Evolutionary conservation across 352 stramenopile species (phyloP).

Genomic region (Salisapilia sapeloensis): DNA sequence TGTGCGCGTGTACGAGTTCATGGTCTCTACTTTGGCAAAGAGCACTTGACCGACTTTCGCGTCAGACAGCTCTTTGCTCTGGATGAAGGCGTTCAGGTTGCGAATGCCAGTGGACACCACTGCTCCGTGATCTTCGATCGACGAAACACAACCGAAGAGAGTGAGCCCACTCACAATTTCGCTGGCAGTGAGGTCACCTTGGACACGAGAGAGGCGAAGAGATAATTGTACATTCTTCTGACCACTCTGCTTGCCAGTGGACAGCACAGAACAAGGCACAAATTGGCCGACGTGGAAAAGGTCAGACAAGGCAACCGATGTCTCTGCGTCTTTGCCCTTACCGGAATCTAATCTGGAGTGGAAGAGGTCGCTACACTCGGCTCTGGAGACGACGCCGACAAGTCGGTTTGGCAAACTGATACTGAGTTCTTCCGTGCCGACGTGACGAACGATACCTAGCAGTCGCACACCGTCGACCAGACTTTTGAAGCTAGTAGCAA

Average conservation of each 20-base stretch:
- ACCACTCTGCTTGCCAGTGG: conserved; percentile 48
- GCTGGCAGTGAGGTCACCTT: conserved; percentile 49
- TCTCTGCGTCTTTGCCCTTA: conserved; percentile 8
- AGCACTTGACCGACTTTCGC: conserved; percentile 35
- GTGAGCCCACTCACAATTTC: conserved; percentile 49
- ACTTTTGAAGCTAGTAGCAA: conserved; percentile 46
- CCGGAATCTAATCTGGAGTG: conserved; percentile 7
- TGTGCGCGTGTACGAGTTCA: conserved; percentile 70
- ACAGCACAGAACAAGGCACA: conserved; percentile 67
- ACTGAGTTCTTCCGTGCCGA: conserved; percentile 66
- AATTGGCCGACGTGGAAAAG: conserved; percentile 73
- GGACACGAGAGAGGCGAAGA: conserved; percentile 68
- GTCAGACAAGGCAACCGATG: conserved; percentile 20
- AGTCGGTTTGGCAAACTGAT: conserved; percentile 88
- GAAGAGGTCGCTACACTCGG: conserved; percentile 74
- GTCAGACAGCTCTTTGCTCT: conserved; percentile 45
- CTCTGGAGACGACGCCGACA: conserved; percentile 76
- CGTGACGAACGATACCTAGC: conserved; percentile 80
- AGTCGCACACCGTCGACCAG: conserved; percentile 56
- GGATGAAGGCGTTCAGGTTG: conserved; percentile 60
- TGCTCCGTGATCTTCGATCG: conserved; percentile 89
- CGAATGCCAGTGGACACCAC: conserved; percentile 83
- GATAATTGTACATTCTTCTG: conserved; percentile 85
- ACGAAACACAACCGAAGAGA: conserved; percentile 77
- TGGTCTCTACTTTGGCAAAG: conserved; percentile 38